A percentile compares a stretch with the other conserved stretches of the same genome.
Evolutionary conservation across 179 eudicot genomes (phyloP).

Genomic region (Nepenthes alata): DNA sequence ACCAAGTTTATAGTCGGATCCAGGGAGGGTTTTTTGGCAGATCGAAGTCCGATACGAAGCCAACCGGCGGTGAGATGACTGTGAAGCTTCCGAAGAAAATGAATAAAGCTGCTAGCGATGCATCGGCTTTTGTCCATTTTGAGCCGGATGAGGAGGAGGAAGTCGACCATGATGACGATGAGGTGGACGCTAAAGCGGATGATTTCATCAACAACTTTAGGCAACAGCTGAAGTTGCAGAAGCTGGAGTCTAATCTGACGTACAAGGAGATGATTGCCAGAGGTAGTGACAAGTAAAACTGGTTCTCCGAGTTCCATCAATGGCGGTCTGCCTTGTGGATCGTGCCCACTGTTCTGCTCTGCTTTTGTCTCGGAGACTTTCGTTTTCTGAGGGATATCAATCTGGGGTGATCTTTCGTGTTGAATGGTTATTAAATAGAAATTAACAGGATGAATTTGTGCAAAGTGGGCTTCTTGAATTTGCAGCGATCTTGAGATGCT

Average conservation of each 20-base stretch:
- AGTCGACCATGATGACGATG: slow-evolving; percentile 1
- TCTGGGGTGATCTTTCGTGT: too few species aligned
- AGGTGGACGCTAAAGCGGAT: slow-evolving; percentile 24
- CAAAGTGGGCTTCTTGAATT: too few species aligned
- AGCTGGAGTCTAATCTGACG: slow-evolving; percentile 12
- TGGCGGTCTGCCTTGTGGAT: too few species aligned
- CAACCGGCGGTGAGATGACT: slow-evolving; percentile 35
- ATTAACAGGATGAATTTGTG: too few species aligned
- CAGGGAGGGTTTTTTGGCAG: slow-evolving; percentile 19
- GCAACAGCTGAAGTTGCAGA: slow-evolving; percentile 20
- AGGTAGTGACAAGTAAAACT: too few species aligned
- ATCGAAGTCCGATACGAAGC: slow-evolving; percentile 48
- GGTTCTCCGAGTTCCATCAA: too few species aligned
- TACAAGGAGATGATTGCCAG: slow-evolving; percentile 6
- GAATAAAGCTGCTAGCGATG: slow-evolving; percentile 60
- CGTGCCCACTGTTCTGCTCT: too few species aligned
- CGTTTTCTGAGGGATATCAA: too few species aligned
- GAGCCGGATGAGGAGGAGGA: slow-evolving; percentile 21
- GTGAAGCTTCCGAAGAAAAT: slow-evolving; percentile 38
- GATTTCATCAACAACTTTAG: slow-evolving; percentile 23
- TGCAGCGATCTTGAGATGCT: too few species aligned
- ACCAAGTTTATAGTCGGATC: slow-evolving; percentile 42
- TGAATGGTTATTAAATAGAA: too few species aligned
- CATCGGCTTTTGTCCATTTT: slow-evolving; percentile 38
- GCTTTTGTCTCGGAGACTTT: too few species aligned